Evolutionary conservation across 768 basidiomycete species (phyloP).

Genomic region (Boletus huronensis): DNA sequence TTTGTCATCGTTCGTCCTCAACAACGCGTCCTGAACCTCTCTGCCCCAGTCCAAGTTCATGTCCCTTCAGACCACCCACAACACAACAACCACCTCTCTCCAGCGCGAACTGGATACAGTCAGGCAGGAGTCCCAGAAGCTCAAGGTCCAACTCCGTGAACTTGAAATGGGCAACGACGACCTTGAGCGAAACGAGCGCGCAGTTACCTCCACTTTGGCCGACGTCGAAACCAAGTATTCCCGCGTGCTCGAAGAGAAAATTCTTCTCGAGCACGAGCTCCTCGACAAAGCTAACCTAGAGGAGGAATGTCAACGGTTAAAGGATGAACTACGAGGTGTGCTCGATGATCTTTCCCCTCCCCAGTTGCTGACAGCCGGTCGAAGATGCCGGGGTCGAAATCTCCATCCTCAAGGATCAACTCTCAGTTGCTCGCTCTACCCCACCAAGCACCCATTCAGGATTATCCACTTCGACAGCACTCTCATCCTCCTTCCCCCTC

Average conservation of each 20-base stretch:
- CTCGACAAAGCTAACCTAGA: constrained; percentile 87
- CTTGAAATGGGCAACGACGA: constrained; percentile 98
- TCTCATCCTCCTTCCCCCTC: constrained; percentile 36
- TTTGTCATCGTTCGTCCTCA: constrained; percentile 32
- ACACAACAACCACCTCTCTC: constrained; percentile 84
- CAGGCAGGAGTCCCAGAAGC: constrained; percentile 66
- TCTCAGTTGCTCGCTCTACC: constrained; percentile 39
- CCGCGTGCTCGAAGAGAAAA: constrained; percentile 92
- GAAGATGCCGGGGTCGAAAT: constrained; percentile 85
- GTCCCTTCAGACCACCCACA: constrained; percentile 84
- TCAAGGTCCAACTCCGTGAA: constrained; percentile 76
- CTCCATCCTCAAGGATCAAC: constrained; percentile 75
- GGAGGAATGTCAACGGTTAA: constrained; percentile 86
- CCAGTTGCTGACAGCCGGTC: constrained; percentile 14
- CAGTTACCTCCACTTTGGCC: constrained; percentile 76
- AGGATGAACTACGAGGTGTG: constrained; percentile 90
- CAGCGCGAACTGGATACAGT: constrained; percentile 88
- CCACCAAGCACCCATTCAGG: constrained; percentile 28
- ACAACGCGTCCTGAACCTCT: constrained; percentile 3
- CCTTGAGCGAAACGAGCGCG: constrained; percentile 90
- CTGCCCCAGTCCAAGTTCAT: constrained; percentile 69
- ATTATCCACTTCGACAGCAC: constrained; percentile 26
- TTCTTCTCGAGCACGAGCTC: constrained; percentile 92
- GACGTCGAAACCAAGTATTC: constrained; percentile 89
- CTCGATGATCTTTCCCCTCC: constrained; percentile 28